phyloP scores from a whole-genome alignment of 139 green algal species.

The Eudorina sp. region DNA sequence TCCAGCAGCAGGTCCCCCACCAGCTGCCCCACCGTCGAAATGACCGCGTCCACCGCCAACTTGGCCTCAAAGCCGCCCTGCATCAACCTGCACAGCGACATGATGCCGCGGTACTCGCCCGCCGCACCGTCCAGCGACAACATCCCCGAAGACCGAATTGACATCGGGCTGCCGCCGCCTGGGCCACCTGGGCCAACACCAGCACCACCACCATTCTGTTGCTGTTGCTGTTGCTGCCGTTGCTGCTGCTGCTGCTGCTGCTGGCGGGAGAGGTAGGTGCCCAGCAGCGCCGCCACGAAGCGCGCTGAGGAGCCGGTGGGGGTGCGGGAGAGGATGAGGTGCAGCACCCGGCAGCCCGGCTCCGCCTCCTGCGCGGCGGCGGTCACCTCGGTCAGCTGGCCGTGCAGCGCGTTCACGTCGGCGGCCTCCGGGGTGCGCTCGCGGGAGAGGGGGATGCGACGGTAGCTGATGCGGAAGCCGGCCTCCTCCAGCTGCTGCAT shows the following conservation, averaged over 20 bases:
- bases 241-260: not conserved
- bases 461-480: constrained; percentile 81
- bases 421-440: constrained; percentile 85
- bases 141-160: not conserved
- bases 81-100: constrained; percentile 76
- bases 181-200: too few species aligned
- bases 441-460: constrained; percentile 86
- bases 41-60: constrained; percentile 80
- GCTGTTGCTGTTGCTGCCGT: too few species aligned
- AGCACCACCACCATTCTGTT: too few species aligned
- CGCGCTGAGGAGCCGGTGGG: constrained; percentile 77
- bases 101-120: constrained; percentile 86
- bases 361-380: not conserved
- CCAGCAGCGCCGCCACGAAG: constrained; percentile 72
- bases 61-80: constrained; percentile 82
- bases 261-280: constrained; percentile 52
- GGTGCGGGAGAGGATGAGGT: constrained; percentile 84
- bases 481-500: constrained; percentile 71
- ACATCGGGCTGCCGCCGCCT: not conserved
- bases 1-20: constrained; percentile 81
- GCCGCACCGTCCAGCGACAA: constrained; percentile 44
- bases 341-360: constrained; percentile 41
- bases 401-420: constrained; percentile 83
- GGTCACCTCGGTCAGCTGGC: constrained; percentile 4
- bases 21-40: constrained; percentile 67